Base-by-base conservation (phyloP, 768 basidiomycete genomes). In the Tricholoma sp. region DNA sequence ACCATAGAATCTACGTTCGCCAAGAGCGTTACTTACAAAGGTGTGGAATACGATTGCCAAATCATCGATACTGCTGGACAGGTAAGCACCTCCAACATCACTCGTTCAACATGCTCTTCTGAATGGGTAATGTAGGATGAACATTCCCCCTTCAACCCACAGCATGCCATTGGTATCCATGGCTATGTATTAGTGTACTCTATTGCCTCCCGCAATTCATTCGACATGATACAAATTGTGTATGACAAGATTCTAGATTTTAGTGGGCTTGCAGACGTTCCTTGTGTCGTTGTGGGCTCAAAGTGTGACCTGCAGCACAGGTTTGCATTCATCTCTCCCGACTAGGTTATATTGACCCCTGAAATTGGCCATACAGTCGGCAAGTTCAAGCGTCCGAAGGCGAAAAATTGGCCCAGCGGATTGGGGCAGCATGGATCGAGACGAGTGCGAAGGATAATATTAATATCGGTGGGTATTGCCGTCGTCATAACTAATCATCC, bases 1-100 rank as follows among this genome's bases (percentile, higher is more conserved):
- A 98, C 94, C 51, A 96, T 96, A 67, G 95, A 98, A 72, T 84
- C 80, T 62, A 92, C 89, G 11, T 89, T 87, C 70, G 79, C 85
- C 52, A 97, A 96, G 79, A 86, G 80, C 57, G 85, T 98, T 66
- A 82, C 80, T 56, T 88, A 90, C 76, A 91, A 91, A 55, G 95
- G 94, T 50, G 80, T 87, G 32, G 92, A 95, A 66, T 98, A 94
- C 66, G 88, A 94, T 58, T 95, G 94, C 74, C 94, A 96, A 73
- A 95, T 98, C 75, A 92, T 98, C 64, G 96, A 98, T 71, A 96
- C 94, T 60, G 96, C 96, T 51, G 96, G 96, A 29, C 96, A 98
- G 84, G 94, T 92, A 55, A 61, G 83, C 68, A 17, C 17, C 36
- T 31, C 28, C 33, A 17, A 17, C 15, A 24, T 31, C 17, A 18